Conservation (phyloP, 2,329 filamentous ascomycete species). For the Emericellopsis atlantica region DNA sequence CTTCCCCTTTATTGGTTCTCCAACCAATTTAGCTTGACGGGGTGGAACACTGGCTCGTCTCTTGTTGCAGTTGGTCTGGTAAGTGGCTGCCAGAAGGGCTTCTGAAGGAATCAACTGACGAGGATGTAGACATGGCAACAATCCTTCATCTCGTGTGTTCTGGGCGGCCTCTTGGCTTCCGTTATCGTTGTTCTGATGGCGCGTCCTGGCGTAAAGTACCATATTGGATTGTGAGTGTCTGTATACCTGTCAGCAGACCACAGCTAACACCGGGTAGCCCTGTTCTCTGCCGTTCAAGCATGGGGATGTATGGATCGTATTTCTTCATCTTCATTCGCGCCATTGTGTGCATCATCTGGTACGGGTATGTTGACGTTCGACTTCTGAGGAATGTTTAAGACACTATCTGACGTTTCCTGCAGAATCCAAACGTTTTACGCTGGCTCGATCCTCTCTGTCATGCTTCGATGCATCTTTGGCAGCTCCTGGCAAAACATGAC, state of each 20-base stretch:
- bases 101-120: background rate
- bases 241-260: rapidly evolving
- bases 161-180: slow-evolving; percentile 11
- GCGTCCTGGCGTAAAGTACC: slow-evolving; percentile 12
- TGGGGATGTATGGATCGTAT: slow-evolving; percentile 19
- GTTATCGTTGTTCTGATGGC: slow-evolving; percentile 13
- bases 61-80: slow-evolving; percentile 12
- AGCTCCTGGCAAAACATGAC: slow-evolving; percentile 15
- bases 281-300: slow-evolving; percentile 12
- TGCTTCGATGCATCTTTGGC: slow-evolving; percentile 20
- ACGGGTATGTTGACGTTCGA: too few relatives aligned
- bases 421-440: slow-evolving; percentile 5
- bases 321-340: slow-evolving; percentile 18
- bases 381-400: too few relatives aligned
- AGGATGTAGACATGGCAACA: slow-evolving; percentile 11
- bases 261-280: slow-evolving; percentile 7
- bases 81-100: too few relatives aligned
- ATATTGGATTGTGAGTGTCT: slow-evolving; percentile 11
- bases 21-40: slow-evolving; percentile 12
- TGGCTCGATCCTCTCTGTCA: slow-evolving; percentile 5
- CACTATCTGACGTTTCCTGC: too few relatives aligned
- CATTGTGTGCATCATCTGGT: slow-evolving; percentile 17
- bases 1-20: slow-evolving; percentile 16
- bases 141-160: slow-evolving; percentile 11
- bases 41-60: slow-evolving; percentile 15